Conservation (phyloP, 2,329 filamentous ascomycete genomes). For the Cadophora malorum region DNA sequence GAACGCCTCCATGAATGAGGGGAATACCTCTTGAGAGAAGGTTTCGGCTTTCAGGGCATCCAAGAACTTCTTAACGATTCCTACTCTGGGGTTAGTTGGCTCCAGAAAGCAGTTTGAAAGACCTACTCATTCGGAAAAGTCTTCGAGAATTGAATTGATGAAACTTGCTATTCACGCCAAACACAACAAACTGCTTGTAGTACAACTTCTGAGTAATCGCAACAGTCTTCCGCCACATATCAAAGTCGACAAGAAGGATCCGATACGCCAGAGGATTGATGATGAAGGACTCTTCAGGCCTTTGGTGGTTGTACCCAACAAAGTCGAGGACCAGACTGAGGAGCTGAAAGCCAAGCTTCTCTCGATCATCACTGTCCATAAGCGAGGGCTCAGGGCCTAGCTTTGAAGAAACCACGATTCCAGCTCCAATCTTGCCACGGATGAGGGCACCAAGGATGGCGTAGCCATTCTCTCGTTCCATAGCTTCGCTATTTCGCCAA, state of each 20-base stretch:
- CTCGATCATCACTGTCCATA: conserved; percentile 59
- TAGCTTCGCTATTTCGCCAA: conserved; percentile 97
- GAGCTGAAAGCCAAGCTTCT: conserved; percentile 65
- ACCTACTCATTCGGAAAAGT: conserved; percentile 86
- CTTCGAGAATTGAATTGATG: conserved; percentile 91
- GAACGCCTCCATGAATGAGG: conserved; percentile 79
- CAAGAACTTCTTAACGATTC: conserved; percentile 86
- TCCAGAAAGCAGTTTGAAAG: conserved; percentile 21
- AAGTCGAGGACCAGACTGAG: conserved; percentile 82
- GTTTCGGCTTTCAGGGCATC: conserved; percentile 89
- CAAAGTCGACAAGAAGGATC: conserved; percentile 88
- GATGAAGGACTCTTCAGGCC: conserved; percentile 87
- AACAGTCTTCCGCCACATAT: conserved; percentile 87
- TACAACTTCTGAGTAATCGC: conserved; percentile 83
- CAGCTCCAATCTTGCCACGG: conserved; percentile 76
- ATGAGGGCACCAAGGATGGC: conserved; percentile 84
- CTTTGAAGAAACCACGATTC: conserved; percentile 48
- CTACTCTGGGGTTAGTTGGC: conserved; percentile 52
- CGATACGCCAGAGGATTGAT: conserved; percentile 95
- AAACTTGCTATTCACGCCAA: conserved; percentile 88
- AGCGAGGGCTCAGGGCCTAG: conserved; percentile 42
- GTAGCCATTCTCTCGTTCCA: conserved; percentile 96
- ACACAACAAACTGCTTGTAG: conserved; percentile 89
- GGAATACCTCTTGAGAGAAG: conserved; percentile 73
- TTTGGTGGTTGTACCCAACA: conserved; percentile 83